Conservation (phyloP, 1,284 basidiomycete species). For the Moesziomyces globuligerus region DNA sequence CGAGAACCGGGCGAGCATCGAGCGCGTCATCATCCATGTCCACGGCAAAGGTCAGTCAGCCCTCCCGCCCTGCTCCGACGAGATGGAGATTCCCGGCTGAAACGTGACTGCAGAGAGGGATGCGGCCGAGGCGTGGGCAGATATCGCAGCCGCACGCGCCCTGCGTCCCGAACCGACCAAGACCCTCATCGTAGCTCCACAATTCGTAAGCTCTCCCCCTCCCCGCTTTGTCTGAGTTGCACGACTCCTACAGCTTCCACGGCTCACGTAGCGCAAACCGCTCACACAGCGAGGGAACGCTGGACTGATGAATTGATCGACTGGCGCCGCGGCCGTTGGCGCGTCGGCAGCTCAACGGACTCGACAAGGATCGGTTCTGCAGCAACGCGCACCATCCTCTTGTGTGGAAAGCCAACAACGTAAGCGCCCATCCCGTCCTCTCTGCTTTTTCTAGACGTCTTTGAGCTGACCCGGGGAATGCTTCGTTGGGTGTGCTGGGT, state of each 20-base stretch:
- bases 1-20: neutral
- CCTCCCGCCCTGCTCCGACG: neutral
- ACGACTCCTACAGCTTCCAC: no score
- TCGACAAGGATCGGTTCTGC: conserved; percentile 29
- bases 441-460: neutral
- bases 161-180: neutral
- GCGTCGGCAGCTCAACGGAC: conserved; percentile 33
- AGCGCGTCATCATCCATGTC: conserved; percentile 21
- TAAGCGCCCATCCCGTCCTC: conserved; percentile 8
- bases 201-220: conserved; percentile 15
- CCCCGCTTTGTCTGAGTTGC: neutral
- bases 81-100: no score
- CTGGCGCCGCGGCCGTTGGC: no score
- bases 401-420: conserved; percentile 43
- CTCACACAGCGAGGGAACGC: no score
- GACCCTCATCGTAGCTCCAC: conserved; percentile 14
- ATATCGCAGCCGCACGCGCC: conserved; percentile 12
- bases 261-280: no score
- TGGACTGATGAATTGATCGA: no score
- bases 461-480: no score
- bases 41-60: conserved; percentile 21
- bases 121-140: conserved; percentile 4
- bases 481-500: neutral
- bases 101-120: conserved; percentile 10
- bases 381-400: conserved; percentile 3